phyloP scores from a whole-genome alignment of 1,139 yeast genomes.

The Sugiyamaella japonica region DNA sequence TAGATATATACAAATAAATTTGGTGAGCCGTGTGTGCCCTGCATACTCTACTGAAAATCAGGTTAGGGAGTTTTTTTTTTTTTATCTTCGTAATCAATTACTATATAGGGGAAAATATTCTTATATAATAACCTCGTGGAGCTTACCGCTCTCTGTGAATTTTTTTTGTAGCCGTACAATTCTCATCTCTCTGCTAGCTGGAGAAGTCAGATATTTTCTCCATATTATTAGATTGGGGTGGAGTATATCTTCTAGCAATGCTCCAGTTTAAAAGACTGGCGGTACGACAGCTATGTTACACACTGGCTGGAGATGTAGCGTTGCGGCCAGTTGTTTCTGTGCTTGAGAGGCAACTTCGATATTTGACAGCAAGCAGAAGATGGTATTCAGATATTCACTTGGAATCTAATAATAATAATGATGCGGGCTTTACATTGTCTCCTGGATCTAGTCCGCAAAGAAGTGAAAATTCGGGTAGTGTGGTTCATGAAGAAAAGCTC shows the following conservation, averaged over 20 bases:
- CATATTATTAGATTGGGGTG: not conserved
- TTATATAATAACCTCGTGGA: no score
- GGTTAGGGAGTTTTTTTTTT: slow-evolving; percentile 9
- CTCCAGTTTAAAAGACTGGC: slow-evolving; percentile 5
- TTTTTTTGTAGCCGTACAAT: slow-evolving; percentile 1
- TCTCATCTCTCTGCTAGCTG: not conserved
- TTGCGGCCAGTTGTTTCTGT: not conserved
- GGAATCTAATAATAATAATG: not conserved
- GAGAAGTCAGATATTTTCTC: no score
- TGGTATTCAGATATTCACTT: slow-evolving; percentile 1
- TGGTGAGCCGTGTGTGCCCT: not conserved
- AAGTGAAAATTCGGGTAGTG: not conserved
- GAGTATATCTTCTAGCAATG: not conserved
- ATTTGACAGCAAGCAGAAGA: not conserved
- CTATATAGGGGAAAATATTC: no score
- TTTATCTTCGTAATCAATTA: no score
- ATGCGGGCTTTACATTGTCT: no score
- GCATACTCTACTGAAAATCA: not conserved
- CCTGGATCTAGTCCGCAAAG: not conserved
- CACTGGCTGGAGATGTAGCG: not conserved
- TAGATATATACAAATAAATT: not conserved
- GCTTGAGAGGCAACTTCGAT: not conserved
- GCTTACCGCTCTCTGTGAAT: no score
- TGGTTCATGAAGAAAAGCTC: not conserved
- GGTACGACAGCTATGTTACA: not conserved